A percentile compares a stretch with the other conserved stretches of the same genome.
These are phyloP conservation scores for Yarrowia sp. DNA, from an alignment of 805 yeast genomes.

Conservation along the genomic window DNA sequence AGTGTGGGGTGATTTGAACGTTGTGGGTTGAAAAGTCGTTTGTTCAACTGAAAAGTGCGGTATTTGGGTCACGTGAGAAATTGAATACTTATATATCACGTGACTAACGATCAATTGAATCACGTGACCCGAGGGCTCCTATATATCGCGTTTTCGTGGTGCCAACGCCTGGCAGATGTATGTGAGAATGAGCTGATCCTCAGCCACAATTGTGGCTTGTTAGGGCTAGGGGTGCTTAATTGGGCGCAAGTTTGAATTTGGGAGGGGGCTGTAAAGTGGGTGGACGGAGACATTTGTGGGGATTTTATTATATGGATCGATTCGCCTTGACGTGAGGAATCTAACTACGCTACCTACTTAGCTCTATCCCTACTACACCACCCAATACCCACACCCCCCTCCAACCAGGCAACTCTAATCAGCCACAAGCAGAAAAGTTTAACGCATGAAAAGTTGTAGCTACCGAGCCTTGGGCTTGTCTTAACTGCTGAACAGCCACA, in stretches of 20 bases:
- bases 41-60: too few relatives aligned
- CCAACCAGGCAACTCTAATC: neutral
- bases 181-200: neutral
- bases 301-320: too few relatives aligned
- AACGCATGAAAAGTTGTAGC: neutral
- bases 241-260: neutral
- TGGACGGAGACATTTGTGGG: neutral
- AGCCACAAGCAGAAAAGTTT: neutral
- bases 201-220: conserved; percentile 8
- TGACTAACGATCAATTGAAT: too few relatives aligned
- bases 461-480: neutral
- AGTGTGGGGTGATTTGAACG: neutral
- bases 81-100: too few relatives aligned
- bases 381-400: too few relatives aligned
- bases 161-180: too few relatives aligned
- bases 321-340: too few relatives aligned
- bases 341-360: neutral
- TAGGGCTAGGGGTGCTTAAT: neutral
- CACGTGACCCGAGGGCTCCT: too few relatives aligned
- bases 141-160: too few relatives aligned
- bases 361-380: neutral
- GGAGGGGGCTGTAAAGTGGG: too few relatives aligned
- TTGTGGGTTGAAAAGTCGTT: too few relatives aligned
- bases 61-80: too few relatives aligned
- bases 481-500: conserved; percentile 2